phyloP scores from a whole-genome alignment of 2,329 filamentous ascomycete genomes.

The Phialophora expanda region DNA sequence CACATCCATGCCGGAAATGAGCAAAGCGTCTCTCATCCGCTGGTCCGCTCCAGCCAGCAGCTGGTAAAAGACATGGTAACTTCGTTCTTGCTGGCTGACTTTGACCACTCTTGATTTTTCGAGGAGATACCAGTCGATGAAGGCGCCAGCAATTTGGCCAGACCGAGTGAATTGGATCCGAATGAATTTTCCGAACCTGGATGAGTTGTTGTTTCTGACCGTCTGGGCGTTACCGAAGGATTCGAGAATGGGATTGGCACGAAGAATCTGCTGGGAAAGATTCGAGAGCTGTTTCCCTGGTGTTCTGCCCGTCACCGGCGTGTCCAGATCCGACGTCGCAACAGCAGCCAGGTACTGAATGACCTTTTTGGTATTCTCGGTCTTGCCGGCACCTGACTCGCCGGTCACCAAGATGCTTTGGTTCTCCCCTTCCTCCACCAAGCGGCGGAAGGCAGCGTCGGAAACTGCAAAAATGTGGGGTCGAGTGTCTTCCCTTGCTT shows the following conservation, averaged over 20 bases:
- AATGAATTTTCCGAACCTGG: slow-evolving; percentile 97
- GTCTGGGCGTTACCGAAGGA: slow-evolving; percentile 98
- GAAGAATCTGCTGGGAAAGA: slow-evolving; percentile 92
- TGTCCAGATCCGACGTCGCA: slow-evolving; percentile 72
- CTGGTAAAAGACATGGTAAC: slow-evolving; percentile 98
- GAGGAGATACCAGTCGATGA: slow-evolving; percentile 97
- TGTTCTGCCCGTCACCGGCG: slow-evolving; percentile 61
- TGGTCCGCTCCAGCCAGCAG: slow-evolving; percentile 81
- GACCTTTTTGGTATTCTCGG: slow-evolving; percentile 98
- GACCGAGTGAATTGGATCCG: slow-evolving; percentile 89
- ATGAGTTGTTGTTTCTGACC: slow-evolving; percentile 97
- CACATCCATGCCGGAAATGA: slow-evolving; percentile 75
- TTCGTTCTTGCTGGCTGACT: slow-evolving; percentile 84
- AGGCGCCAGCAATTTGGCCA: slow-evolving; percentile 91
- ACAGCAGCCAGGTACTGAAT: slow-evolving; percentile 98
- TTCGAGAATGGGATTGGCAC: slow-evolving; percentile 96
- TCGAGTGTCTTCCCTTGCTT: slow-evolving; percentile 88
- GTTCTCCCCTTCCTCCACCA: slow-evolving; percentile 93
- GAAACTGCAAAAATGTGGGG: slow-evolving; percentile 98
- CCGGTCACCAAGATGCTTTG: slow-evolving; percentile 98
- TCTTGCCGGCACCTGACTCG: slow-evolving; percentile 97
- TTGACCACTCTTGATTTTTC: slow-evolving; percentile 98
- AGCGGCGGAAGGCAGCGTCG: slow-evolving; percentile 91
- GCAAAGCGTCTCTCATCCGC: slow-evolving; percentile 74
- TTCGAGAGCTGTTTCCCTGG: slow-evolving; percentile 75